Conservation (phyloP, 257 asterid genomes). For the Eustoma russellianum region DNA sequence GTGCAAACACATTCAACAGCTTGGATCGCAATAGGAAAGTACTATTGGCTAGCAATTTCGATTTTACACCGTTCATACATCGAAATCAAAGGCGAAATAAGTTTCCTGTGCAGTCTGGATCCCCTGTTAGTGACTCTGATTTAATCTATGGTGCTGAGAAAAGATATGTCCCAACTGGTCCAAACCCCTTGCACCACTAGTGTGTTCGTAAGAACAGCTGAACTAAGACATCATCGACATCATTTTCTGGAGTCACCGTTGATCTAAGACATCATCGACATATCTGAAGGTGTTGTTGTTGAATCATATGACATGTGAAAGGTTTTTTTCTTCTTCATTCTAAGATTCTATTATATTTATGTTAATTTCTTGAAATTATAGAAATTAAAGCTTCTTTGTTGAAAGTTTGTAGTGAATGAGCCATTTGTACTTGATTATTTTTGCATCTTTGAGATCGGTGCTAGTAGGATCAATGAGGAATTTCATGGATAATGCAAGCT, state of each 20-base stretch:
- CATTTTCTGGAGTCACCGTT: no score
- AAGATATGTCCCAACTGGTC: slow-evolving; percentile 79
- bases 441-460: not conserved
- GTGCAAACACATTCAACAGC: not conserved
- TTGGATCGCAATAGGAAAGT: slow-evolving; percentile 26
- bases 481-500: slow-evolving; percentile 1
- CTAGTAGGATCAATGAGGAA: not conserved
- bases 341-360: no score
- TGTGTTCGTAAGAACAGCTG: no score
- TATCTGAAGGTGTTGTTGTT: no score
- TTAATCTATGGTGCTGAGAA: slow-evolving; percentile 63
- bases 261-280: no score
- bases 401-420: not conserved
- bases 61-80: slow-evolving; percentile 43
- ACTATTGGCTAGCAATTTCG: slow-evolving; percentile 29
- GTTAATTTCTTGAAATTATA: no score
- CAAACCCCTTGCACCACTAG: slow-evolving; percentile 85
- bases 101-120: slow-evolving; percentile 13
- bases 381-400: not conserved
- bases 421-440: not conserved
- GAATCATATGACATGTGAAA: no score
- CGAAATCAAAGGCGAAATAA: slow-evolving; percentile 10
- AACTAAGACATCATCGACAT: no score
- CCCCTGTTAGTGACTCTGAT: slow-evolving; percentile 31
- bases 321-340: no score